These are phyloP conservation scores for Penstemon newberryi DNA, from an alignment of 257 asterid genomes.

Conservation along the genomic window DNA sequence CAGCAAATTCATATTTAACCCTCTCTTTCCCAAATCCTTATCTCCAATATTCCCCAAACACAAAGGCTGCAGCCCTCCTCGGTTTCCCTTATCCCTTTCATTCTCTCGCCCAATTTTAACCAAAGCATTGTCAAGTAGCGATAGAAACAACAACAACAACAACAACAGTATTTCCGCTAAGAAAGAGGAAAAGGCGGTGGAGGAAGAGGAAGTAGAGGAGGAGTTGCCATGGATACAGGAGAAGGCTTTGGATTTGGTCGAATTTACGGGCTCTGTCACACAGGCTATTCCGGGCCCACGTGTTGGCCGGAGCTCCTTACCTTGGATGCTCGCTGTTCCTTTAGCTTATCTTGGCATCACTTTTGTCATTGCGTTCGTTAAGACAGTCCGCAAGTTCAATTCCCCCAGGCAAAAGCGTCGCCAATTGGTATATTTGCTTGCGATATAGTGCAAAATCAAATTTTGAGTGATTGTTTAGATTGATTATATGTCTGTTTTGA, in stretches of 20 bases:
- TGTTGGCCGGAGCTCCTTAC: slow-evolving; percentile 79
- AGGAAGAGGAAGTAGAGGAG: slow-evolving; percentile 77
- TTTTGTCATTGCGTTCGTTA: slow-evolving; percentile 75
- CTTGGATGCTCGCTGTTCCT: slow-evolving; percentile 89
- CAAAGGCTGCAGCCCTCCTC: neutral
- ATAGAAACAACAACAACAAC: slow-evolving; percentile 23
- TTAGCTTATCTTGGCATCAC: slow-evolving; percentile 81
- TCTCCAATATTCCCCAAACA: neutral
- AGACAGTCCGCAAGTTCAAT: slow-evolving; percentile 71
- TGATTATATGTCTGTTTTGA: no score
- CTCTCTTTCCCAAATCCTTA: neutral
- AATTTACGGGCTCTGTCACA: slow-evolving; percentile 89
- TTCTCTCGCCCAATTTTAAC: slow-evolving; percentile 28
- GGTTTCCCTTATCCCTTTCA: neutral
- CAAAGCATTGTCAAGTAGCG: slow-evolving; percentile 27
- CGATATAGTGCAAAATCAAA: neutral
- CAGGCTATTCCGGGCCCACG: slow-evolving; percentile 98
- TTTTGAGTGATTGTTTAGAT: no score
- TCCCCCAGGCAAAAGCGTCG: slow-evolving; percentile 84
- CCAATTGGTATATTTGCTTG: slow-evolving; percentile 51
- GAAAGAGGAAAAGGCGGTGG: slow-evolving; percentile 34
- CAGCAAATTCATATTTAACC: neutral
- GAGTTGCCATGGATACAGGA: slow-evolving; percentile 98
- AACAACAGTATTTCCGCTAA: slow-evolving; percentile 18
- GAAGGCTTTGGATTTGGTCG: slow-evolving; percentile 93